These are phyloP conservation scores for Hypomyces rosellus DNA, from an alignment of 2,329 filamentous ascomycete genomes.

Conservation along the genomic window DNA sequence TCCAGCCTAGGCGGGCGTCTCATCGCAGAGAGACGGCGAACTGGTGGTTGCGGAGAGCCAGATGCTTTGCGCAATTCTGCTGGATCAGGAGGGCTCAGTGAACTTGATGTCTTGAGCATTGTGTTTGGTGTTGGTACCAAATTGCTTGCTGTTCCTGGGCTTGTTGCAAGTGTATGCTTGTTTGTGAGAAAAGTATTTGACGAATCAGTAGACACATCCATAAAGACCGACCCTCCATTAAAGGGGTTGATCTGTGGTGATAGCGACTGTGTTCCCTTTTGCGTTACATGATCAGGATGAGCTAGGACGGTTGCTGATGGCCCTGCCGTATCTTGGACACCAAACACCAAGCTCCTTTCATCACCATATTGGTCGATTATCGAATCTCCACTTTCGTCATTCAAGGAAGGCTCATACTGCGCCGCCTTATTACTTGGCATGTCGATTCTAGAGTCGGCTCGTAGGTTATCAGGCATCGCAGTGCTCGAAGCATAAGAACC, in stretches of 20 bases:
- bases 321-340: not conserved
- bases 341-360: conserved; percentile 30
- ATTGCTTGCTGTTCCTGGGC: conserved; percentile 12
- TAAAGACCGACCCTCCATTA: conserved; percentile 25
- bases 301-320: too few relatives aligned
- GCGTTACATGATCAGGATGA: too few relatives aligned
- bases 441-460: conserved; percentile 35
- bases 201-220: conserved; percentile 42
- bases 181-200: conserved; percentile 34
- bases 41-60: conserved; percentile 23
- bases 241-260: conserved; percentile 3
- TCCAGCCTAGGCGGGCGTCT: conserved; percentile 68
- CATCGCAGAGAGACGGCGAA: conserved; percentile 47
- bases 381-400: conserved; percentile 37
- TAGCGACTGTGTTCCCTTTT: not conserved
- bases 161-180: conserved; percentile 14
- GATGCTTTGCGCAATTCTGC: conserved; percentile 24
- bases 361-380: conserved; percentile 44
- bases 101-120: conserved; percentile 45
- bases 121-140: conserved; percentile 34
- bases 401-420: conserved; percentile 44
- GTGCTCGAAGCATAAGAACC: conserved; percentile 66
- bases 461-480: conserved; percentile 65
- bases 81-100: conserved; percentile 40
- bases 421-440: conserved; percentile 43